Percentiles rank a stretch among this genome's conserved stretches.
These are phyloP conservation scores for Kwoniella sp. DNA, from an alignment of 768 basidiomycete species.

Conservation along the genomic window DNA sequence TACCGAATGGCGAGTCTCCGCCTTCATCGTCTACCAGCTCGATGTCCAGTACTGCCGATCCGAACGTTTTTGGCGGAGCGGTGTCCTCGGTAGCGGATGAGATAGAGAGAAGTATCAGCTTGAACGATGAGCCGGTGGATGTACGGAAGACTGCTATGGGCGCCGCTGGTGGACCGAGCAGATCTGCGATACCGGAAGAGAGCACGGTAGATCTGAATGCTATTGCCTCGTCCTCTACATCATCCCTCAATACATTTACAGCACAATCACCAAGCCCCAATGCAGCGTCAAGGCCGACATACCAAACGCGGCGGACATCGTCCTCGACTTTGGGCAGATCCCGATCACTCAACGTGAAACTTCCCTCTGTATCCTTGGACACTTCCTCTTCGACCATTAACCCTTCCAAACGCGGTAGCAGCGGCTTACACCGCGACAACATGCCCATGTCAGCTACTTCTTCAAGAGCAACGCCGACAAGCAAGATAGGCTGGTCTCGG, in stretches of 20 bases:
- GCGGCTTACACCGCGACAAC: slow-evolving; percentile 4
- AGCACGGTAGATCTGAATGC: background rate
- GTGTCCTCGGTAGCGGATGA: no score
- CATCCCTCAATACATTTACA: background rate
- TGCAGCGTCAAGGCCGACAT: background rate
- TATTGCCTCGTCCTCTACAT: background rate
- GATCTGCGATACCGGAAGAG: background rate
- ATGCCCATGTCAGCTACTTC: slow-evolving; percentile 8
- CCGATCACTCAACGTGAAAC: slow-evolving; percentile 26
- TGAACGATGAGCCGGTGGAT: slow-evolving; percentile 10
- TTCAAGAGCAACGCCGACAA: slow-evolving; percentile 13
- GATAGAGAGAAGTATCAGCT: background rate
- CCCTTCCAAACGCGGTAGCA: background rate
- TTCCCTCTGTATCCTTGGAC: slow-evolving; percentile 22
- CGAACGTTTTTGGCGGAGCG: background rate
- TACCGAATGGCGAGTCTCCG: slow-evolving; percentile 1
- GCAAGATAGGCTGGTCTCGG: slow-evolving; percentile 37
- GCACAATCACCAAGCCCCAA: background rate
- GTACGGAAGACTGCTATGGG: background rate
- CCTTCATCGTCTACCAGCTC: background rate
- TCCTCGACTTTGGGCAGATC: slow-evolving; percentile 24
- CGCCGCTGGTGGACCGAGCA: background rate
- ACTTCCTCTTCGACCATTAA: background rate
- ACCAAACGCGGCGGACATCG: slow-evolving; percentile 11
- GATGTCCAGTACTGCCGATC: no score